Base-by-base conservation (phyloP, 2,329 filamentous ascomycete genomes). In the Trichoderma guizhouense region DNA sequence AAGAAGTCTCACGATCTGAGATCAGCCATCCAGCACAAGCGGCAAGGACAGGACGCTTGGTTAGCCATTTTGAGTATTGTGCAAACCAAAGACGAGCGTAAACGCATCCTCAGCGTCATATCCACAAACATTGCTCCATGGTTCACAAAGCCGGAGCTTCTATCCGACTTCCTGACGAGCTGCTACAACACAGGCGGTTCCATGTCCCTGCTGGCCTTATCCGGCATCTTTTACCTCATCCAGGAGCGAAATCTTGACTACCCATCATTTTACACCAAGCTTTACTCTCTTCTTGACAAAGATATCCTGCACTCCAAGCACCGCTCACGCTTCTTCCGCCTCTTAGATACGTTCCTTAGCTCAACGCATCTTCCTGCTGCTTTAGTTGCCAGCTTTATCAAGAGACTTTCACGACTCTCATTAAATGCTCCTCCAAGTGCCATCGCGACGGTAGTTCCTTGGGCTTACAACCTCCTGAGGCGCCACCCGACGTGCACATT, bases 111-210 rank as follows among this genome's bases (percentile, higher is more conserved):
- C 62, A 87, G 89, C 73, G 87, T 92, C 73, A 91, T 97, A 82
- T 90, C 93, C 2, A 88, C 89, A 55, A 90, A 90, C 39, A 93
- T 98, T 76, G 92, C 93, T 28, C 95, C 95, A 0, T 97, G 94
- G 93, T 97, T 98, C 82, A 88, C 86, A 62, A 93, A 94, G 73
- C 92, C 94, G 1, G 95, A 98, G 78, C 86, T 97, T 53, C 87
- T 99, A 39, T 94, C 97, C 86, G 96, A 99, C 83, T 99, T 98
- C 81, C 84, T 99, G 70, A 97, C 94, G n/a, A 93, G 96, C 82
- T 97, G 91, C 34, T 98, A 97, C 83, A 88, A 98, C 77, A 85
- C 91, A 8, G 94, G 95, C 66, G 96, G 96, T 58, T 92, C 94
- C 15, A 94, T 91, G 62, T 95, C 96, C 5, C 86, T 99, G 5